A percentile compares a stretch with the other conserved stretches of the same genome.
These are phyloP conservation scores for Magnolia officinalis DNA, from an alignment of 164 flowering plant genomes.

Conservation along the genomic window DNA sequence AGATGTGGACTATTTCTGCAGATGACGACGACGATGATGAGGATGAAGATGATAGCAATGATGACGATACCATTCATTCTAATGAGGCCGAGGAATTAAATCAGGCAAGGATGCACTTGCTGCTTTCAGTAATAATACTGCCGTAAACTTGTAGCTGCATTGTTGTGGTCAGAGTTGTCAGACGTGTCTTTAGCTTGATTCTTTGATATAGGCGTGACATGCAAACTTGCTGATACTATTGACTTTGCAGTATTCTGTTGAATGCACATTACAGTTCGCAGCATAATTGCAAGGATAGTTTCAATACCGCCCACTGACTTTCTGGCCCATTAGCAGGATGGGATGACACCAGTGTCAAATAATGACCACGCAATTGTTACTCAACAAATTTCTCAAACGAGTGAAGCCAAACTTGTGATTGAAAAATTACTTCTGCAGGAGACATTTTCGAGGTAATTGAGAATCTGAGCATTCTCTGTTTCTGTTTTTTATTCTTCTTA, in stretches of 20 bases:
- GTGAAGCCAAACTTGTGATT: constrained; percentile 21
- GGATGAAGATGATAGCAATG: constrained; percentile 3
- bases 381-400: constrained; percentile 11
- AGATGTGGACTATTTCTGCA: not conserved
- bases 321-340: constrained; percentile 12
- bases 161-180: not conserved
- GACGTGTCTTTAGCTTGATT: not conserved
- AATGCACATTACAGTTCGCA: not conserved
- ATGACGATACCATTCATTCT: constrained; percentile 10
- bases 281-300: not conserved
- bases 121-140: not conserved
- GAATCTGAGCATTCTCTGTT: not conserved
- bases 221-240: not conserved
- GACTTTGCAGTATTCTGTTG: not conserved
- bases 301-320: not conserved
- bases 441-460: constrained; percentile 26
- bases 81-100: constrained; percentile 9
- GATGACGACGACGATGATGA: constrained; percentile 14
- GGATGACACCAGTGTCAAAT: not conserved
- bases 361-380: constrained; percentile 1
- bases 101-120: constrained; percentile 6
- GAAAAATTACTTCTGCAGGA: constrained; percentile 20
- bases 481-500: not conserved
- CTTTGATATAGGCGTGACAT: not conserved
- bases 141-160: not conserved